Evolutionary conservation across 805 yeast genomes (phyloP).

Genomic region (Suhomyces prunicola): DNA sequence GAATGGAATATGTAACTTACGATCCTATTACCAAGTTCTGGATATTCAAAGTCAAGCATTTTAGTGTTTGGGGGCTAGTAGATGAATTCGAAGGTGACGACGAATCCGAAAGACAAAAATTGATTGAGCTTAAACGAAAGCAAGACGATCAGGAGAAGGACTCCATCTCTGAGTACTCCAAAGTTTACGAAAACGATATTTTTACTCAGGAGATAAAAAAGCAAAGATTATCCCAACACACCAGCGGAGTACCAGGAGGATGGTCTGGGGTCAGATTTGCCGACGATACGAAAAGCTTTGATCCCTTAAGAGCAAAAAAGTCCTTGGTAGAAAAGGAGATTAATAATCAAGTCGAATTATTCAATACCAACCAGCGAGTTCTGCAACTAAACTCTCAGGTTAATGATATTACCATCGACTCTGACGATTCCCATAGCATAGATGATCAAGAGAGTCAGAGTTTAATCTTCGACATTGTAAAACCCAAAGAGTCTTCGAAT

Average conservation of each 20-base stretch:
- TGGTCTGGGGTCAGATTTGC: conserved; percentile 21
- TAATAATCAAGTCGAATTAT: conserved; percentile 19
- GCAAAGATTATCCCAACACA: conserved; percentile 27
- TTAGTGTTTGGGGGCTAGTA: conserved; percentile 89
- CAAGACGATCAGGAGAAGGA: conserved; percentile 45
- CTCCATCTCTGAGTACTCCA: conserved; percentile 26
- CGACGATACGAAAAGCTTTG: neutral
- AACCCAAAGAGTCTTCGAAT: conserved; percentile 8
- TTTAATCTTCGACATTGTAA: conserved; percentile 9
- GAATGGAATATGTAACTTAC: conserved; percentile 77
- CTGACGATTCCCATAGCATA: conserved; percentile 11
- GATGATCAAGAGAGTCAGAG: conserved; percentile 13
- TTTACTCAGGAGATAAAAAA: conserved; percentile 33
- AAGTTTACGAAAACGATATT: conserved; percentile 27
- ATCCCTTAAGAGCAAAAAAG: conserved; percentile 28
- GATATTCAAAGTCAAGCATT: conserved; percentile 85
- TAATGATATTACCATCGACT: conserved; percentile 31
- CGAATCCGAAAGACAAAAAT: conserved; percentile 24
- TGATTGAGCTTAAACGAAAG: conserved; percentile 29
- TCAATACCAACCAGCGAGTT: conserved; percentile 19
- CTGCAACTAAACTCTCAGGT: conserved; percentile 24
- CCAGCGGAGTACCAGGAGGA: conserved; percentile 36
- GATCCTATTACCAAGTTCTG: conserved; percentile 72
- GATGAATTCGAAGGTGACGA: conserved; percentile 50
- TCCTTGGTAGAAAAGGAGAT: conserved; percentile 31